Evolutionary conservation across 805 yeast genomes (phyloP), one percentile per base, ranked within the genome.

Genomic region (Metschnikowia colocasiae): DNA sequence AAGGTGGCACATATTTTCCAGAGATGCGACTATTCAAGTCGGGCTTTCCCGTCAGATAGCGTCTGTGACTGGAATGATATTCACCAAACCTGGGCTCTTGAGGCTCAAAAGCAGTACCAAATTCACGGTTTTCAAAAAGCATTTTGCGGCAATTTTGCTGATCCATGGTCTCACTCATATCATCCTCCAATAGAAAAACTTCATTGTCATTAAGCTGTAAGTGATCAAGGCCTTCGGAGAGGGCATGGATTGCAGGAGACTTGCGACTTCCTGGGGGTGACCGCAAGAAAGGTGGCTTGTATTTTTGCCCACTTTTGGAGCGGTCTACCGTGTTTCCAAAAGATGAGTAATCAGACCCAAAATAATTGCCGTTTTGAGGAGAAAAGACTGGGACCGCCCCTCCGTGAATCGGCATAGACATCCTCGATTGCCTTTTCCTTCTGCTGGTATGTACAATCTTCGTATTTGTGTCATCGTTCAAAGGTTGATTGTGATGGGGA

Each of bases 1-100:
- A 82, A n/a, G 90, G 90, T 18, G 91, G 91, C 33, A 85, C 69
- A 56, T 85, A 84, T 59, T 80, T 83, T 3, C 86, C 86, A 3
- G 56, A 40, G 2, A 27, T 30, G 32, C 35, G 42, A 26, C 27
- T 26, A 18, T 9, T 23, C 3, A 16, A 15, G 15, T 30, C 42
- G 16, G 47, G 37, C 37, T 43, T 41, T 42, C 35, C 40, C 34
- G 40, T 36, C 41, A n/a, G 41, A 34, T 36, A 40, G 42, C 31
- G 51, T 46, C 18, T 46, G 43, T 35, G 26, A 32, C 23, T 41
- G 46, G 36, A 22, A 6, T 26, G 25, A 23, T 23, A 20, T 22
- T 34, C 27, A 20, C 51, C 32, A 33, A 22, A 38, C 42, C 19
- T 36, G 30, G 30, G 10, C 15, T 36, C 40, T 23, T 19, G 34